Base-by-base conservation (phyloP, 148 eudicot species). In the Nepenthes mirabilis region DNA sequence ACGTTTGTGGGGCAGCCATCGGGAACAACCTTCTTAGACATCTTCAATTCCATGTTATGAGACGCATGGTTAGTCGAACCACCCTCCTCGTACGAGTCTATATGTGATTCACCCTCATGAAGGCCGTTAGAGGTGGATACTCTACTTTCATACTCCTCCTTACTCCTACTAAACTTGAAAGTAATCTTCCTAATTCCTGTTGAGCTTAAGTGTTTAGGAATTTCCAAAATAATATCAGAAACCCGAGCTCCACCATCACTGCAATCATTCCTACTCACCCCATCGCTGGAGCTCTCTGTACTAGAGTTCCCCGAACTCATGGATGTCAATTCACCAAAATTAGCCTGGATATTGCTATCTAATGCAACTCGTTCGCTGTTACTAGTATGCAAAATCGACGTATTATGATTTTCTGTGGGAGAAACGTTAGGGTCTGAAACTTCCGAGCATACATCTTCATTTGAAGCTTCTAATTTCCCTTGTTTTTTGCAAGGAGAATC, bases 181-280 rank as follows among this genome's bases (percentile, higher is more conserved):
- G 89, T 93, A 58, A 88, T 86, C 74, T 89, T 93, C 71, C 96
- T 77, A 47, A 93, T 78, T 37, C 96, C 95, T 33, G 89, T 80
- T 1, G 85, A 70, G 59, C 84, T 77, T 33, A 79, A 74, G 55
- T 82, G 82, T 70, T 89, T 69, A 9, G 96, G 99, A 43, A 86
- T 80, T 69, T 93, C 95, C 56, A 80, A 77, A 34, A 84, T 82
- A 58, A 93, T 79, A 64, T 72, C 61, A 32, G 89, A 70, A 10
- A 72, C 70, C n/a, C 88, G 67, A 53, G 72, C 75, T 35, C 75
- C 70, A 13, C 55, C 60, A 36, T 65, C 72, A 58, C 70, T 55
- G 23, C 58, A 56, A 36, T 64, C 74, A 58, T 68, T 55, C 63
- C 65, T 65, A 55, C 59, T 67, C 36, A 72, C 82, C 60, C 72